Conservation (phyloP, 106 monocot species). For the Amphibolis antarctica region DNA sequence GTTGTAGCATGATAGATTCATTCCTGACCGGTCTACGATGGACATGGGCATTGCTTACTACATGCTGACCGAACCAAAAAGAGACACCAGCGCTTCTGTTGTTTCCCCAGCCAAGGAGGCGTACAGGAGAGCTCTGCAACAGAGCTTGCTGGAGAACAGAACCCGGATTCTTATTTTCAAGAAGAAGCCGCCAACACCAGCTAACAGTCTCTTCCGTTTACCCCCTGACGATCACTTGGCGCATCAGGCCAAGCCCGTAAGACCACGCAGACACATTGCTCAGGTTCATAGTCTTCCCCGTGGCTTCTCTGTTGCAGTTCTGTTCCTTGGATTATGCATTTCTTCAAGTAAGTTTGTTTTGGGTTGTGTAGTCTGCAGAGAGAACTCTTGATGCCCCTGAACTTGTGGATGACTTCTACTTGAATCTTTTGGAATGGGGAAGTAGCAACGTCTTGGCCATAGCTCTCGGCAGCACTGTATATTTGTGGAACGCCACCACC, state of each 20-base stretch:
- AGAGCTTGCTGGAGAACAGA: slow-evolving; percentile 14
- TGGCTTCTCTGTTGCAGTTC: not conserved
- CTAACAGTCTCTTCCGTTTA: slow-evolving; percentile 1
- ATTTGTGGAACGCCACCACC: slow-evolving; percentile 4
- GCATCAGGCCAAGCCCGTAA: slow-evolving; percentile 34
- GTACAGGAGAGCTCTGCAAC: slow-evolving; percentile 10
- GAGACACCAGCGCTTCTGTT: not conserved
- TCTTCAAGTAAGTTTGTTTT: not conserved
- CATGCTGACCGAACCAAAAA: slow-evolving; percentile 1
- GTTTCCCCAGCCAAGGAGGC: slow-evolving; percentile 20
- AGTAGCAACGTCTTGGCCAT: slow-evolving; percentile 11
- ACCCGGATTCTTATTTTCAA: slow-evolving; percentile 19
- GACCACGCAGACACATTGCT: slow-evolving; percentile 4
- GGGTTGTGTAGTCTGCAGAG: slow-evolving; percentile 3
- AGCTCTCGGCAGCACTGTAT: slow-evolving; percentile 6
- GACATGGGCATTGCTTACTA: slow-evolving; percentile 9
- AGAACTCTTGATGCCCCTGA: slow-evolving; percentile 6
- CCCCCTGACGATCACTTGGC: slow-evolving; percentile 11
- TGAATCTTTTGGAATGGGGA: slow-evolving; percentile 13
- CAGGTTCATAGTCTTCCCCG: not conserved
- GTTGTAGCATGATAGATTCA: slow-evolving; percentile 12
- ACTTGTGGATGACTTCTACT: slow-evolving; percentile 9
- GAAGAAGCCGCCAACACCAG: slow-evolving; percentile 14
- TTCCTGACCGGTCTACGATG: slow-evolving; percentile 10
- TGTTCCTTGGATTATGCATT: not conserved